Evolutionary conservation across 805 yeast genomes (phyloP).

Genomic region (Teunomyces atbi): DNA sequence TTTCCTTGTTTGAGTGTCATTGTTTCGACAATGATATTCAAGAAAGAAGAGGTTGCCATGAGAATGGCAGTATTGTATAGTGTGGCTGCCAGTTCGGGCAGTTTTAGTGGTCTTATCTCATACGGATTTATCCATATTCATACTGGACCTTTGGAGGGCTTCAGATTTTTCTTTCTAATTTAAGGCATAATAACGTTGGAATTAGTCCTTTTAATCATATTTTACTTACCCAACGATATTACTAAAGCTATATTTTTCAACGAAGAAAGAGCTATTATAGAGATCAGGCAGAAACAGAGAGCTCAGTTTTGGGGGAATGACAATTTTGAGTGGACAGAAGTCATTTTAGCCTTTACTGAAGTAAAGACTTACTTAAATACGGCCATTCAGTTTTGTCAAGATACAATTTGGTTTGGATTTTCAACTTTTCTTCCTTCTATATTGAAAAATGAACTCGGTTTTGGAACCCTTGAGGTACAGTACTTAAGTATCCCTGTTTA

Average conservation of each 20-base stretch:
- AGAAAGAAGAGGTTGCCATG: slow-evolving; percentile 14
- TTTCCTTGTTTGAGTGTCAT: slow-evolving; percentile 50
- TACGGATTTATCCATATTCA: slow-evolving; percentile 39
- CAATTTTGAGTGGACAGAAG: slow-evolving; percentile 28
- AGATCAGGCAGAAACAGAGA: slow-evolving; percentile 32
- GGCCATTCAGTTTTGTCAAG: slow-evolving; percentile 45
- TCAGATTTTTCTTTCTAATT: slow-evolving; percentile 51
- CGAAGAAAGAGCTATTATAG: slow-evolving; percentile 38
- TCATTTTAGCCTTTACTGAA: slow-evolving; percentile 33
- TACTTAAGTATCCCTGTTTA: slow-evolving; percentile 42
- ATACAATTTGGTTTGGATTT: slow-evolving; percentile 42
- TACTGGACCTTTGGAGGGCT: slow-evolving; percentile 35
- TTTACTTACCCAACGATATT: slow-evolving; percentile 41
- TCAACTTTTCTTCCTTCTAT: slow-evolving; percentile 42
- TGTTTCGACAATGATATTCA: slow-evolving; percentile 30
- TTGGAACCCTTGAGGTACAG: slow-evolving; percentile 28
- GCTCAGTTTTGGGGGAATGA: slow-evolving; percentile 33
- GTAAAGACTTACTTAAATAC: slow-evolving; percentile 33
- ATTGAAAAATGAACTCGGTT: slow-evolving; percentile 30
- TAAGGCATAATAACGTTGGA: slow-evolving; percentile 45
- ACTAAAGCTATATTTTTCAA: slow-evolving; percentile 39
- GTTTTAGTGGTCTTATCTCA: slow-evolving; percentile 56
- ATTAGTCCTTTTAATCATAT: slow-evolving; percentile 31
- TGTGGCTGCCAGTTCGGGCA: slow-evolving; percentile 53
- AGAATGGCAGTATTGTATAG: slow-evolving; percentile 40